These are phyloP conservation scores for Cyclotella atomus DNA, from an alignment of 108 stramenopile genomes.

Conservation along the genomic window DNA sequence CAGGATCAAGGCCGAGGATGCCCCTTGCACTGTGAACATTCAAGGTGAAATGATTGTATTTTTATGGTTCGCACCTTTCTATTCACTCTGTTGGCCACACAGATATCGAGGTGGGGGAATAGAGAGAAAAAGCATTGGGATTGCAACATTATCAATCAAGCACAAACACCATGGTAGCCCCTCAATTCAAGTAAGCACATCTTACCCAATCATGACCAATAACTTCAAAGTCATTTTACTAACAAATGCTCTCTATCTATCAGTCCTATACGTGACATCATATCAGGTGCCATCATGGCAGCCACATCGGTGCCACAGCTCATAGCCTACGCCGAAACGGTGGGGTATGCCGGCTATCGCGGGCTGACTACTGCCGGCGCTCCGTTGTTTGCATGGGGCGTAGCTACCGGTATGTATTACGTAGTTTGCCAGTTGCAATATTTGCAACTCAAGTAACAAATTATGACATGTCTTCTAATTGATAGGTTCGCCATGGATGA, in stretches of 20 bases:
- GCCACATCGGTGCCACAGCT: conserved; percentile 86
- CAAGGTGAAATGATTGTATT: no score
- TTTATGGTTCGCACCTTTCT: no score
- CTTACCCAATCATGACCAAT: background rate
- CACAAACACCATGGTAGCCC: background rate
- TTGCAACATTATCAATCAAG: background rate
- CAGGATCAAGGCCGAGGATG: no score
- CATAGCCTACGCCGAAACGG: conserved; percentile 86
- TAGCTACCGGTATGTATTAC: conserved; percentile 52
- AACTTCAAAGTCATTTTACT: background rate
- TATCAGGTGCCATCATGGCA: conserved; percentile 85
- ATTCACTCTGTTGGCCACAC: no score
- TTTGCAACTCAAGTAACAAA: no score
- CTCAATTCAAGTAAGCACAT: conserved; percentile 9
- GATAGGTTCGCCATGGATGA: conserved; percentile 76
- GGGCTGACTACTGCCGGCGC: conserved; percentile 80
- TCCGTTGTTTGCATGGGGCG: conserved; percentile 72
- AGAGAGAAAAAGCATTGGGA: background rate
- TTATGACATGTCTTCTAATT: no score
- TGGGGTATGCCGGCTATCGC: conserved; percentile 78
- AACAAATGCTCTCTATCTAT: background rate
- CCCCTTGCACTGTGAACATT: no score
- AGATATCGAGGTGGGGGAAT: no score
- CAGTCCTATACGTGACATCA: conserved; percentile 71
- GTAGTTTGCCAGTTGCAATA: no score